Conservation (phyloP, 495 filamentous ascomycete genomes). For the Podospora appendiculata region DNA sequence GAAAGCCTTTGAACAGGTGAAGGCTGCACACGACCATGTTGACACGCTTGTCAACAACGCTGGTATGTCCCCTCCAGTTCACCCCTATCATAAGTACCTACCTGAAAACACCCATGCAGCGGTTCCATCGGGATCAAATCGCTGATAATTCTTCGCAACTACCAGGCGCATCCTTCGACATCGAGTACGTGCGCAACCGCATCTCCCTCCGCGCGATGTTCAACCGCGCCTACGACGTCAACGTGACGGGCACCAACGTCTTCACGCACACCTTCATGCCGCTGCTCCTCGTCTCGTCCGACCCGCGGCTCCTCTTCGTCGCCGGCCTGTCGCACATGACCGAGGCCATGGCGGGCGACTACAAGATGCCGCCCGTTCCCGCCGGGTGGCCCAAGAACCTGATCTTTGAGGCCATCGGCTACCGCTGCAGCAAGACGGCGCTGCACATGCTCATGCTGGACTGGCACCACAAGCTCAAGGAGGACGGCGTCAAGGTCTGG, state of each 20-base stretch:
- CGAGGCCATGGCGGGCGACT: conserved; percentile 11
- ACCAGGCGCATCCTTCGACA: conserved; percentile 8
- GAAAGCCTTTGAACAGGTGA: conserved; percentile 25
- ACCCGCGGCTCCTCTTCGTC: conserved; percentile 42
- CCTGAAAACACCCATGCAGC: too few species aligned
- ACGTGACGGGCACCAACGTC: conserved; percentile 44
- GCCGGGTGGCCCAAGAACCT: conserved; percentile 41
- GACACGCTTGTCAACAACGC: conserved; percentile 47
- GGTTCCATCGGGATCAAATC: too few species aligned
- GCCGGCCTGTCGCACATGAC: conserved; percentile 24
- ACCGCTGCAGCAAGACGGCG: conserved; percentile 50
- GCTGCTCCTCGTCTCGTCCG: conserved; percentile 37
- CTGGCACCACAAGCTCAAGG: conserved; percentile 45
- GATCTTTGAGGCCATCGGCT: conserved; percentile 25
- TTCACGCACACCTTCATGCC: conserved; percentile 38
- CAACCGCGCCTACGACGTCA: conserved; percentile 39
- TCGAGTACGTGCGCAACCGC: conserved; percentile 11
- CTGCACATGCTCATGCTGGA: conserved; percentile 59
- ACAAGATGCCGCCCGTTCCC: conserved; percentile 14
- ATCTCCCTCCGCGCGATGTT: conserved; percentile 34
- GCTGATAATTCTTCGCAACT: too few species aligned
- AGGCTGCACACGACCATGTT: conserved; percentile 24
- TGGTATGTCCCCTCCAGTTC: conserved; percentile 17
- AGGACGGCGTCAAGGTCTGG: conserved; percentile 57
- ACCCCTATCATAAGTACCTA: too few species aligned